Conservation (phyloP, 2,329 filamentous ascomycete genomes). For the Penicillium sp. region DNA sequence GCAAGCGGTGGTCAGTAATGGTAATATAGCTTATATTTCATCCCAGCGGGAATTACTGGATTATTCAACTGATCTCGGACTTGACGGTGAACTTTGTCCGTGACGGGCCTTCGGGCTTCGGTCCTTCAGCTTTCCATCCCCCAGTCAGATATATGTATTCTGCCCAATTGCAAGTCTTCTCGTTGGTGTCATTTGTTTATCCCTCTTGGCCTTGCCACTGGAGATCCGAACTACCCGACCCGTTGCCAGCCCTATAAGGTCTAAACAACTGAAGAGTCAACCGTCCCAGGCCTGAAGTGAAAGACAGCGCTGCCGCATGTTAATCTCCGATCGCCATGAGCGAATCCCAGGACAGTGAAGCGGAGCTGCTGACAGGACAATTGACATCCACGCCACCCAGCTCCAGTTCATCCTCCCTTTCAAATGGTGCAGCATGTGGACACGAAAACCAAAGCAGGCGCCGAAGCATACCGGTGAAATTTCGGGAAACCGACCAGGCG, state of each 20-base stretch:
- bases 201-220: conserved; percentile 7
- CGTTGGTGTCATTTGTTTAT: conserved; percentile 9
- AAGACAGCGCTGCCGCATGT: not conserved
- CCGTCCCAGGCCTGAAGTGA: not conserved
- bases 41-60: not conserved
- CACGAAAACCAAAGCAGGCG: not conserved
- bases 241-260: not conserved
- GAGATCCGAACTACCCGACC: conserved; percentile 8
- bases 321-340: conserved; percentile 2
- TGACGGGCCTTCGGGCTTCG: not conserved
- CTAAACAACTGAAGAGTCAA: not conserved
- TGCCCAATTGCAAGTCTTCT: not conserved
- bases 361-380: not conserved
- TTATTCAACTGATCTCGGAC: not conserved
- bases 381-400: not conserved
- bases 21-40: not conserved
- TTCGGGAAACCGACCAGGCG: conserved; percentile 50
- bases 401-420: not conserved
- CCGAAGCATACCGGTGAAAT: conserved; percentile 45
- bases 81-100: not conserved
- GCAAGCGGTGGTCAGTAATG: not conserved
- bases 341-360: not conserved
- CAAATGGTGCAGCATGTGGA: not conserved
- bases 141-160: not conserved
- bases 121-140: not conserved